These are phyloP conservation scores for Collybiopsis confluens DNA, from an alignment of 768 basidiomycete genomes.

Conservation along the genomic window DNA sequence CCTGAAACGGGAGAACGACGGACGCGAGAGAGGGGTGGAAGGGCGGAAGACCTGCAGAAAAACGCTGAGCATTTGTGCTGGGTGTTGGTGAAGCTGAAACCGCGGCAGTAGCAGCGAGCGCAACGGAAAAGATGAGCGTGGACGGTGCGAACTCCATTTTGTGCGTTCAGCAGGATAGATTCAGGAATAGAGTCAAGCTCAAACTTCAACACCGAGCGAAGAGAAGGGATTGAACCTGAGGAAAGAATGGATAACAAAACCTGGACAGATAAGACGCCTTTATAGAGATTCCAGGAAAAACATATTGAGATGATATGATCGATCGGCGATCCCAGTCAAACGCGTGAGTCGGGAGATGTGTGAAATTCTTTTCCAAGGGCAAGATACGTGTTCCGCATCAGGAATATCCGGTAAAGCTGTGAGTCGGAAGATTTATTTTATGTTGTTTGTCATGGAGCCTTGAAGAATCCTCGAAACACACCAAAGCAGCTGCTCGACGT, in stretches of 20 bases:
- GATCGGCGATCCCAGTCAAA: too few species aligned
- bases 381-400: too few species aligned
- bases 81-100: neutral
- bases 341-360: too few species aligned
- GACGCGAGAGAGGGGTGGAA: constrained; percentile 4
- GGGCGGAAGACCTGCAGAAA: constrained; percentile 9
- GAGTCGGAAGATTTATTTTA: too few species aligned
- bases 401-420: too few species aligned
- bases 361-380: too few species aligned
- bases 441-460: too few species aligned
- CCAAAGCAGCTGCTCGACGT: too few species aligned
- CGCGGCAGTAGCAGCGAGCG: neutral
- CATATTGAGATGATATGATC: neutral
- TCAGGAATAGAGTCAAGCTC: neutral
- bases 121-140: neutral
- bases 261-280: neutral
- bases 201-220: neutral
- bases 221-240: neutral
- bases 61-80: constrained; percentile 5
- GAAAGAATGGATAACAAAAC: neutral
- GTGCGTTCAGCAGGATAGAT: neutral
- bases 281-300: neutral
- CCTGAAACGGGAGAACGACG: too few species aligned
- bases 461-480: too few species aligned
- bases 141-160: constrained; percentile 1